phyloP scores from a whole-genome alignment of 371 early-diverging fungal species.

The Sporodiniella umbellata region DNA sequence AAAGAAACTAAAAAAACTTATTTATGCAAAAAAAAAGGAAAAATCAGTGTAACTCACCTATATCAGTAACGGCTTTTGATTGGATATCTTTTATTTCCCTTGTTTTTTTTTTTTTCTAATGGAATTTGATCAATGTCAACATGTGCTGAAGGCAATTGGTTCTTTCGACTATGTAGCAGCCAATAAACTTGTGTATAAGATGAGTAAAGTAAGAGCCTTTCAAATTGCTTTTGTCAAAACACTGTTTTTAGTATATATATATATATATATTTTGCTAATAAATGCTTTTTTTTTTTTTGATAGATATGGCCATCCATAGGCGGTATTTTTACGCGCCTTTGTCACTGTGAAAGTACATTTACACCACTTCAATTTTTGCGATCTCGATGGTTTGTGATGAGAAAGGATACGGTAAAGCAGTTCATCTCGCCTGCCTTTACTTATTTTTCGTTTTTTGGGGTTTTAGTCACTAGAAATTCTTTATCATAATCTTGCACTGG shows the following conservation, averaged over 20 bases:
- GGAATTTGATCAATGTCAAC: constrained; percentile 25
- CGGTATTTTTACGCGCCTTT: constrained; percentile 24
- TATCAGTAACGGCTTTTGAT: neutral
- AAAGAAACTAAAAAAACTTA: no score
- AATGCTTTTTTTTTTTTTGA: neutral
- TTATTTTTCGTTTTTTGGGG: no score
- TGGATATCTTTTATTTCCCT: no score
- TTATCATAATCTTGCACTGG: constrained; percentile 31
- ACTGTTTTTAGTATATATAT: no score
- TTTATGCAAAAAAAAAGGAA: no score
- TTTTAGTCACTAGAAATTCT: constrained; percentile 27
- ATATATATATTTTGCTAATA: no score
- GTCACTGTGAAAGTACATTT: constrained; percentile 30
- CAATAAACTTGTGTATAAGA: constrained; percentile 40
- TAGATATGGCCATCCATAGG: constrained; percentile 32
- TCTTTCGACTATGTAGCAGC: constrained; percentile 59
- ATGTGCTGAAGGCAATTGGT: constrained; percentile 48
- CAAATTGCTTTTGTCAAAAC: neutral
- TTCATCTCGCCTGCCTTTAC: no score
- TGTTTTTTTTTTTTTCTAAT: constrained; percentile 7
- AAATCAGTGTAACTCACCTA: neutral
- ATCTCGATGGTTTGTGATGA: constrained; percentile 43
- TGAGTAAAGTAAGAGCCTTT: constrained; percentile 30
- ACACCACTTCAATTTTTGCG: constrained; percentile 40
- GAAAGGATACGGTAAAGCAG: constrained; percentile 42